These are phyloP conservation scores for Ramalina peruviana DNA, from an alignment of 495 filamentous ascomycete genomes.

Conservation along the genomic window DNA sequence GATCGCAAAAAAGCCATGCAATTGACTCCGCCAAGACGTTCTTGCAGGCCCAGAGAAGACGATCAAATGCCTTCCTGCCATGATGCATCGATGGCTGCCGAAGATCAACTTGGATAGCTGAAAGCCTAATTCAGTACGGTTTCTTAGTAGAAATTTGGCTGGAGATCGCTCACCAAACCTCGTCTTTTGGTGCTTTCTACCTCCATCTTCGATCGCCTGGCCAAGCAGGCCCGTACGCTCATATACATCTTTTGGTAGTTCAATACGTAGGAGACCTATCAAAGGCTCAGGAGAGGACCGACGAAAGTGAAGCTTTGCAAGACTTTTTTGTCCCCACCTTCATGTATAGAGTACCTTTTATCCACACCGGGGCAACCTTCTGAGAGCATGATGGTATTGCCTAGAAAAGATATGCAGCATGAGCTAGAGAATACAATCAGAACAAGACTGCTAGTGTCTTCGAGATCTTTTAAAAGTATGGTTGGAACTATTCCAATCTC, in stretches of 20 bases:
- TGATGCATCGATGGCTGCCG: slow-evolving; percentile 69
- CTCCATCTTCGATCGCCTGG: slow-evolving; percentile 45
- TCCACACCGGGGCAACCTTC: slow-evolving; percentile 70
- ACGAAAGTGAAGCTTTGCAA: not conserved
- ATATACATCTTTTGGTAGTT: slow-evolving; percentile 70
- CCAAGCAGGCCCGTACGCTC: slow-evolving; percentile 76
- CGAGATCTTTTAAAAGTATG: too few species aligned
- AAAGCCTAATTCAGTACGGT: not conserved
- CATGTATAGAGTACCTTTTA: slow-evolving; percentile 58
- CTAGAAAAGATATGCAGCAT: slow-evolving; percentile 27
- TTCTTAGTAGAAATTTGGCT: not conserved
- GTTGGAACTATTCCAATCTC: too few species aligned
- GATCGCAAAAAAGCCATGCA: slow-evolving; percentile 72
- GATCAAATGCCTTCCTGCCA: slow-evolving; percentile 83
- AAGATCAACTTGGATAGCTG: slow-evolving; percentile 74
- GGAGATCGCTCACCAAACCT: slow-evolving; percentile 33
- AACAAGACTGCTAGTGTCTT: too few species aligned
- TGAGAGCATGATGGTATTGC: slow-evolving; percentile 82
- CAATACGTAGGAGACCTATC: slow-evolving; percentile 56
- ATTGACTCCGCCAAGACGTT: slow-evolving; percentile 60
- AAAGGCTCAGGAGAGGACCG: not conserved
- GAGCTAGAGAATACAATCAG: too few species aligned
- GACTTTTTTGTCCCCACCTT: slow-evolving; percentile 35
- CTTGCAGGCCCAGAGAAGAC: slow-evolving; percentile 70
- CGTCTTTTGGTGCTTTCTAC: slow-evolving; percentile 45